These are phyloP conservation scores for Apiotrichum gracile DNA, from an alignment of 1,284 basidiomycete genomes.

Conservation along the genomic window DNA sequence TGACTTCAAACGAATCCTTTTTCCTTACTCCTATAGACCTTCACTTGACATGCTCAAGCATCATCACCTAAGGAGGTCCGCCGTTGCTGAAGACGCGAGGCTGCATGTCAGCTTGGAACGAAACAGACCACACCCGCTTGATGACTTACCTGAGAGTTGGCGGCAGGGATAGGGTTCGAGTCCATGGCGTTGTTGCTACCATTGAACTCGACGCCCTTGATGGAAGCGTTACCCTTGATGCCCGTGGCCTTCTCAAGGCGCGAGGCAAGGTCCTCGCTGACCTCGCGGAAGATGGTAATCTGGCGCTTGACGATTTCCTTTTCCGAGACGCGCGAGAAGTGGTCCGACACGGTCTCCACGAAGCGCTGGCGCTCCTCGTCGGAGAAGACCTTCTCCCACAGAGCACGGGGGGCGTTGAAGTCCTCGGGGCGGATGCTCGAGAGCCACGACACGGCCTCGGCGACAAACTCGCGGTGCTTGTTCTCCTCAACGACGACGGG, in stretches of 20 bases:
- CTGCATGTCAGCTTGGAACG: too few relatives aligned
- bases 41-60: too few relatives aligned
- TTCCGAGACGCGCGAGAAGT: conserved; percentile 63
- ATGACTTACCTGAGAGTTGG: too few relatives aligned
- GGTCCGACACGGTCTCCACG: conserved; percentile 68
- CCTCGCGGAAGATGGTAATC: conserved; percentile 72
- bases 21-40: too few relatives aligned
- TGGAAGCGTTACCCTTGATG: conserved; percentile 45
- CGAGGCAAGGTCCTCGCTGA: conserved; percentile 65
- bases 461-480: conserved; percentile 68
- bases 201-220: conserved; percentile 60
- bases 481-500: conserved; percentile 33
- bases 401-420: conserved; percentile 80
- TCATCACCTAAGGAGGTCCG: too few relatives aligned
- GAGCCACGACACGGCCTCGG: conserved; percentile 66
- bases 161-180: conserved; percentile 3
- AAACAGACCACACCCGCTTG: too few relatives aligned
- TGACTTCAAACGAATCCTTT: too few relatives aligned
- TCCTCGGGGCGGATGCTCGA: conserved; percentile 73
- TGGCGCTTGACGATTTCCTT: conserved; percentile 61
- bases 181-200: conserved; percentile 29
- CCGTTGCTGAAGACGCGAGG: too few relatives aligned
- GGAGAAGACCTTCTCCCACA: conserved; percentile 72
- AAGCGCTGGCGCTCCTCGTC: conserved; percentile 63
- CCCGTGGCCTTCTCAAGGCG: conserved; percentile 69